A percentile compares a stretch with the other conserved stretches of the same genome.
These are phyloP conservation scores for Stachybotrys chartarum DNA, from an alignment of 2,329 filamentous ascomycete genomes.

Conservation along the genomic window DNA sequence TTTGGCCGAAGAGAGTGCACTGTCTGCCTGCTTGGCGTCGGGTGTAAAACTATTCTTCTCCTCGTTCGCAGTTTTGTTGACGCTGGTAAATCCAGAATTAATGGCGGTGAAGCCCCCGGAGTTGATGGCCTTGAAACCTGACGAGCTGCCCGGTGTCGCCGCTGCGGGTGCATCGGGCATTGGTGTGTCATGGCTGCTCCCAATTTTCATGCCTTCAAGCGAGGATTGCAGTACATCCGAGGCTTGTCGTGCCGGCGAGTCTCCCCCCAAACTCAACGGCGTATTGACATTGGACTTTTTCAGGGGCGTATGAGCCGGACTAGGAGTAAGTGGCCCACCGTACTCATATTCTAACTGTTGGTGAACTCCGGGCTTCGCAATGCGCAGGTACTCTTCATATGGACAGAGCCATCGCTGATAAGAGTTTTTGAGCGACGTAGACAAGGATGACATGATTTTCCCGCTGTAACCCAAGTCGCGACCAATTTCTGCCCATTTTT, in stretches of 20 bases:
- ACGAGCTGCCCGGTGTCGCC: conserved; percentile 27
- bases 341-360: conserved; percentile 91
- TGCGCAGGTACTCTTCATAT: conserved; percentile 87
- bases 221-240: conserved; percentile 45
- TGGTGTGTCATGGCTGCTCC: conserved; percentile 39
- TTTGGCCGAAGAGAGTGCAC: conserved; percentile 55
- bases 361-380: conserved; percentile 93
- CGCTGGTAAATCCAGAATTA: conserved; percentile 61
- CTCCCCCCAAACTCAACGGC: conserved; percentile 48
- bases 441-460: conserved; percentile 99
- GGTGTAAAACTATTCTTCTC: conserved; percentile 54
- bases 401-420: conserved; percentile 96
- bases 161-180: conserved; percentile 39
- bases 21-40: conserved; percentile 52
- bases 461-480: conserved; percentile 95
- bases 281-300: conserved; percentile 57
- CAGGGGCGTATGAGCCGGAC: conserved; percentile 60
- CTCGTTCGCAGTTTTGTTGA: conserved; percentile 45
- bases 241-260: conserved; percentile 59
- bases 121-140: conserved; percentile 35
- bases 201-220: conserved; percentile 35
- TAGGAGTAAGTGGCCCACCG: conserved; percentile 82
- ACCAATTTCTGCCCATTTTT: conserved; percentile 99
- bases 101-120: conserved; percentile 62
- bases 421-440: conserved; percentile 95